These are phyloP conservation scores for Lipomyces sp. DNA, from an alignment of 805 yeast genomes.

Conservation along the genomic window DNA sequence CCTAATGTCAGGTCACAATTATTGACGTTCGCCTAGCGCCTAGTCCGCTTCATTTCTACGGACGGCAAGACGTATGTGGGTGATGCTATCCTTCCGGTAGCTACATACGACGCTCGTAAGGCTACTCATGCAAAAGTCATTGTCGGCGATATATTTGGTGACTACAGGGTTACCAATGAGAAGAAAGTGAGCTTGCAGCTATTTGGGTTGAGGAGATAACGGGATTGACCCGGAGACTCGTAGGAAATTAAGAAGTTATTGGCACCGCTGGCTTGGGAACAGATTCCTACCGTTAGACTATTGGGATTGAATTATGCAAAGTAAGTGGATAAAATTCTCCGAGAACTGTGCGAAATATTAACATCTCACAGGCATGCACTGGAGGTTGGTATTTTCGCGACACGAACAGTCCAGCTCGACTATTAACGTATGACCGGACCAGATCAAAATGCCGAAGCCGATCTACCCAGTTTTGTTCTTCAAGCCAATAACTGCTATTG, in stretches of 20 bases:
- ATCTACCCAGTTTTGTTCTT: constrained; percentile 56
- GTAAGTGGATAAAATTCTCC: constrained; percentile 38
- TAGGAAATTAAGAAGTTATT: constrained; percentile 47
- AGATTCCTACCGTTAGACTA: constrained; percentile 51
- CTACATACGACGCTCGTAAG: constrained; percentile 47
- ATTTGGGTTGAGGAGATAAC: background rate
- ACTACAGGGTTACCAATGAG: constrained; percentile 49
- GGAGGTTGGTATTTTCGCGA: constrained; percentile 24
- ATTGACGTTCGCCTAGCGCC: constrained; percentile 45
- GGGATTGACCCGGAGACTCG: background rate
- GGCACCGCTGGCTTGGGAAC: constrained; percentile 50
- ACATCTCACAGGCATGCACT: constrained; percentile 32
- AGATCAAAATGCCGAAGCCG: constrained; percentile 52
- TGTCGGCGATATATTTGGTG: constrained; percentile 54
- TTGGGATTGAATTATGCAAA: constrained; percentile 59
- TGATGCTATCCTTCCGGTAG: constrained; percentile 52
- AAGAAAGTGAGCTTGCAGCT: constrained; percentile 24
- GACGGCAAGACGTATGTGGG: constrained; percentile 54
- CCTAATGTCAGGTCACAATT: background rate
- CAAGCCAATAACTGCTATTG: constrained; percentile 55
- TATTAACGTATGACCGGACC: constrained; percentile 34
- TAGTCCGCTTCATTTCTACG: constrained; percentile 54
- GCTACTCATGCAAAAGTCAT: constrained; percentile 52
- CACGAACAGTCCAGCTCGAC: too few relatives aligned
- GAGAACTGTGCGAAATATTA: background rate